phyloP scores from a whole-genome alignment of 805 yeast species.

The Grigorovia jiainica region DNA sequence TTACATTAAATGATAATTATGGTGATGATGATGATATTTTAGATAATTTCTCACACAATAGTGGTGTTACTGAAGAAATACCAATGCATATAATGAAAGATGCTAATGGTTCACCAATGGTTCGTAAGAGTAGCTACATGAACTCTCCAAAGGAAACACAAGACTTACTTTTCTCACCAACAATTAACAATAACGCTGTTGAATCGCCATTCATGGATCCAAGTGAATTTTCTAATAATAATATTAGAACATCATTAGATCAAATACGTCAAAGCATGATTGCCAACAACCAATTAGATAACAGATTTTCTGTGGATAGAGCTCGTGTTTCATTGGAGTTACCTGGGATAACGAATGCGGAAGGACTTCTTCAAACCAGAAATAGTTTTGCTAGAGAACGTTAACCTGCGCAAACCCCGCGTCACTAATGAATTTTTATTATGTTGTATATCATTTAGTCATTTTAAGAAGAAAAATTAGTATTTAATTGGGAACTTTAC shows the following conservation, averaged over 20 bases:
- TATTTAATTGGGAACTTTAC: too few species aligned
- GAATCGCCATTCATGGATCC: neutral
- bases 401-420: neutral
- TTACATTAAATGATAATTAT: conserved; percentile 6
- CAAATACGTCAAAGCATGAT: conserved; percentile 31
- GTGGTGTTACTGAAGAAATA: conserved; percentile 33
- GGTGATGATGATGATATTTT: conserved; percentile 3
- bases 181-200: neutral
- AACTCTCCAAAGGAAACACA: conserved; percentile 23
- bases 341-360: conserved; percentile 34
- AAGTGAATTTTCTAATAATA: neutral
- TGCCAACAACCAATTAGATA: conserved; percentile 29
- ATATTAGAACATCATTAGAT: conserved; percentile 31
- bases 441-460: too few species aligned
- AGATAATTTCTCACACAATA: conserved; percentile 19
- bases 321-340: conserved; percentile 34
- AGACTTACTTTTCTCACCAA: conserved; percentile 19
- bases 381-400: conserved; percentile 7
- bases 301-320: conserved; percentile 31
- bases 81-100: conserved; percentile 25
- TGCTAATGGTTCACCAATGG: conserved; percentile 22
- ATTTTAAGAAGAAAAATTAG: too few species aligned
- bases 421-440: too few species aligned
- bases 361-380: conserved; percentile 6
- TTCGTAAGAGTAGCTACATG: conserved; percentile 12